Percentiles rank a stretch among this genome's conserved stretches.
phyloP scores from a whole-genome alignment of 768 basidiomycete genomes.

The Arthromyces matolae region DNA sequence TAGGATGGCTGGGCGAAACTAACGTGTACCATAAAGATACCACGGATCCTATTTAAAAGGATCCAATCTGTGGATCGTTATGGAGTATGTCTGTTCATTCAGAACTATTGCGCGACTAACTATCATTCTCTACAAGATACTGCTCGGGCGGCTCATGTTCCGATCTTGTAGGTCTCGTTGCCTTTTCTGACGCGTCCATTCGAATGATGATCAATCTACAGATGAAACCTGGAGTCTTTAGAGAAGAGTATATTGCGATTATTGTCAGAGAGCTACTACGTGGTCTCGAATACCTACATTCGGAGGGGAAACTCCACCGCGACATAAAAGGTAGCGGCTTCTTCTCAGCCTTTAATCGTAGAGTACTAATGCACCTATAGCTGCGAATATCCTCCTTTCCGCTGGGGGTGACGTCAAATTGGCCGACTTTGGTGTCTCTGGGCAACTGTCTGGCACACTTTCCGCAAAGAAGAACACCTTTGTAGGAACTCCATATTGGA shows the following conservation, averaged over 20 bases:
- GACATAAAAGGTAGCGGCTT: conserved; percentile 86
- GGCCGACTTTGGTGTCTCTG: conserved; percentile 98
- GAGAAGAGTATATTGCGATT: conserved; percentile 98
- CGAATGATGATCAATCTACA: conserved; percentile 29
- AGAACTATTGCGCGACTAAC: conserved; percentile 3
- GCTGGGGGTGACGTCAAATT: conserved; percentile 94
- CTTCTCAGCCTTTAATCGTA: neutral
- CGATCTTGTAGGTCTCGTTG: conserved; percentile 65
- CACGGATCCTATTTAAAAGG: conserved; percentile 96
- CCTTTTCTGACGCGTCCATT: conserved; percentile 9
- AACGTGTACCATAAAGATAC: conserved; percentile 49
- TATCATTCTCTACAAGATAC: conserved; percentile 50
- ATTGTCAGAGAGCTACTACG: conserved; percentile 88
- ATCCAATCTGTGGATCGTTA: conserved; percentile 97
- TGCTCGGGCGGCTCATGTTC: conserved; percentile 98
- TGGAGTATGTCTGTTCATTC: conserved; percentile 63
- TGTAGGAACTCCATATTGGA: conserved; percentile 98
- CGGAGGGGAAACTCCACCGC: conserved; percentile 95
- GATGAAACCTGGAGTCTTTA: conserved; percentile 98
- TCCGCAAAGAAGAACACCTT: conserved; percentile 98
- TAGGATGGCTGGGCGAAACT: conserved; percentile 4
- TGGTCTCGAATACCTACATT: conserved; percentile 93
- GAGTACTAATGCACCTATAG: too few species aligned
- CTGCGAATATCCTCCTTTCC: conserved; percentile 91
- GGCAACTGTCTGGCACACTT: conserved; percentile 89